A percentile compares a stretch with the other conserved stretches of the same genome.
Conservation (phyloP, 192 early-diverging fungal species). For the Dissophora globulifera region DNA sequence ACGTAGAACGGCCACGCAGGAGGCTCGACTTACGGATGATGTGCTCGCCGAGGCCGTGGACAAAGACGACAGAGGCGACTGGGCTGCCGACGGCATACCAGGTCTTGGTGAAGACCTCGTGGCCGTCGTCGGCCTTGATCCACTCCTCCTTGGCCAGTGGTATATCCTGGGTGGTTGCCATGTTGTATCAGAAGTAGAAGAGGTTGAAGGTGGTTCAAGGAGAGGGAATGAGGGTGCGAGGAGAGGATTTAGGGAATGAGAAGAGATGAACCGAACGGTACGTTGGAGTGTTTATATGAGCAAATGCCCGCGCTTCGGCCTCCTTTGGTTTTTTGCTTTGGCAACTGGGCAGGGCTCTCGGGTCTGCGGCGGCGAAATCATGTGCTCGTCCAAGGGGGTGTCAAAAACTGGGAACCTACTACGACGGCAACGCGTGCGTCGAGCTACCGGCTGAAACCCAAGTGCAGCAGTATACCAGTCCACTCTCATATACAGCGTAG, state of each 20-base stretch:
- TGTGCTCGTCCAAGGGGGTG: too few species aligned
- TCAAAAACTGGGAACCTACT: too few species aligned
- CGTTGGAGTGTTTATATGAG: neutral
- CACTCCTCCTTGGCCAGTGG: constrained; percentile 52
- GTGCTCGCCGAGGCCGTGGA: constrained; percentile 70
- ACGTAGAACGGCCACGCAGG: too few species aligned
- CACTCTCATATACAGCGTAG: too few species aligned
- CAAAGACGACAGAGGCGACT: constrained; percentile 51
- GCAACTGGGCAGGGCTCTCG: too few species aligned
- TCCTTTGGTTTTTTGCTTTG: neutral
- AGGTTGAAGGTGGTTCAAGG: neutral
- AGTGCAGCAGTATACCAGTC: too few species aligned
- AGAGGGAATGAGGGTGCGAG: neutral
- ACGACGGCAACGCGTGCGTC: too few species aligned
- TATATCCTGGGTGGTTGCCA: constrained; percentile 11
- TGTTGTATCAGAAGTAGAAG: neutral
- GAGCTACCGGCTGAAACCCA: too few species aligned
- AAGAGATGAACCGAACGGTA: neutral
- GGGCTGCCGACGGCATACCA: constrained; percentile 55
- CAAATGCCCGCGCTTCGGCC: neutral
- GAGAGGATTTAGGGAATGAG: neutral
- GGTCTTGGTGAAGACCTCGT: constrained; percentile 61
- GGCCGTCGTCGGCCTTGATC: constrained; percentile 55
- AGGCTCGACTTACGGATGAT: constrained; percentile 41
- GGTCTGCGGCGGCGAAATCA: too few species aligned